A percentile compares a stretch with the other conserved stretches of the same genome.
Conservation (phyloP, 768 basidiomycete genomes). For the Paxillus ammoniavirescens region DNA sequence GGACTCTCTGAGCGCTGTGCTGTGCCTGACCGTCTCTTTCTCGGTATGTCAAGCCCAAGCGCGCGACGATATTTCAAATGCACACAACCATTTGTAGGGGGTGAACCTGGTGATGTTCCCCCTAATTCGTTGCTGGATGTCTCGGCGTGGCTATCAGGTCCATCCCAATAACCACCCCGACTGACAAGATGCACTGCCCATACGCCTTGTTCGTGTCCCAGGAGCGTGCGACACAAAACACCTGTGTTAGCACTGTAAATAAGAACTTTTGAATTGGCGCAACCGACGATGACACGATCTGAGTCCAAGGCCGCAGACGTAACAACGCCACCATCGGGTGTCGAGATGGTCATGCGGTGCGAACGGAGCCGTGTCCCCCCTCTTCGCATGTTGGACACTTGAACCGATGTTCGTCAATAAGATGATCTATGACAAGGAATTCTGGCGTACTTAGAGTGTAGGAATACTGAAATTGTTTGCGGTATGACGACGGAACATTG, state of each 20-base stretch:
- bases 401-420: constrained; percentile 2
- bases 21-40: constrained; percentile 22
- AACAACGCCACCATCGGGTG: constrained; percentile 62
- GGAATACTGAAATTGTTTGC: constrained; percentile 67
- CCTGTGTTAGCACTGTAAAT: constrained; percentile 82
- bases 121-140: constrained; percentile 6
- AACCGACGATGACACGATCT: constrained; percentile 84
- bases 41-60: constrained; percentile 42
- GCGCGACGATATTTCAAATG: constrained; percentile 43
- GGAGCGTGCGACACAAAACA: constrained; percentile 69
- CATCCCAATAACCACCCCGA: constrained; percentile 51
- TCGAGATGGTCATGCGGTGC: constrained; percentile 49
- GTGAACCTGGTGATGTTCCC: neutral
- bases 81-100: constrained; percentile 23
- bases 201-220: constrained; percentile 87
- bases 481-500: constrained; percentile 44
- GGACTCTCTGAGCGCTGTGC: constrained; percentile 11
- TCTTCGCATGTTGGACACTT: constrained; percentile 79
- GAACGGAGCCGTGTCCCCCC: constrained; percentile 70
- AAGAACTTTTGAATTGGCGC: constrained; percentile 82
- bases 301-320: constrained; percentile 84
- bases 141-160: constrained; percentile 8
- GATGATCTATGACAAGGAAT: neutral
- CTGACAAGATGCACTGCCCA: constrained; percentile 87
- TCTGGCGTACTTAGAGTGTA: constrained; percentile 63